These are phyloP conservation scores for Phytophthora quininea DNA, from an alignment of 352 stramenopile species.

Conservation along the genomic window DNA sequence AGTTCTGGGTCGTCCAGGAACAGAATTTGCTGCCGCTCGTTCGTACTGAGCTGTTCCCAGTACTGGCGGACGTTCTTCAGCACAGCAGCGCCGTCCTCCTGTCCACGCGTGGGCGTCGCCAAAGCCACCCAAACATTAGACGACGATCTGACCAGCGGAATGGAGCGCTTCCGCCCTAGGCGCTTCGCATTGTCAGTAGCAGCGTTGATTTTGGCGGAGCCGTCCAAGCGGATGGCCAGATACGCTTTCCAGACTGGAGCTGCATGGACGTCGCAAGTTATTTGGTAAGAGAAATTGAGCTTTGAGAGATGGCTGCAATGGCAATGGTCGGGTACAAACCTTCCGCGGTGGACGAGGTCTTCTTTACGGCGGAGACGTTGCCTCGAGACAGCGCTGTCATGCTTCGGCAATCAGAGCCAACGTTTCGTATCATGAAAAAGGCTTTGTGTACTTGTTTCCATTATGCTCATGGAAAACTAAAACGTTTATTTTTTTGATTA, in stretches of 20 bases:
- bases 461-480: too few species aligned
- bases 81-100: constrained; percentile 17
- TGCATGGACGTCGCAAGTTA: constrained; percentile 14
- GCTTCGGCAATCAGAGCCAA: constrained; percentile 17
- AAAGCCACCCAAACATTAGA: constrained; percentile 31
- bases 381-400: constrained; percentile 20
- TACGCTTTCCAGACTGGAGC: constrained; percentile 78
- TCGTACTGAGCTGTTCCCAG: constrained; percentile 69
- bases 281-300: neutral
- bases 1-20: constrained; percentile 83
- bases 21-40: constrained; percentile 75
- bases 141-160: constrained; percentile 24
- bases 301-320: neutral
- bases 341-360: constrained; percentile 26
- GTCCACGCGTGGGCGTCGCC: constrained; percentile 18
- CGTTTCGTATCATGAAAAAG: neutral
- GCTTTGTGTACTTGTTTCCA: too few species aligned
- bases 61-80: constrained; percentile 53
- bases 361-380: constrained; percentile 36
- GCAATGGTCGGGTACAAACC: constrained; percentile 16
- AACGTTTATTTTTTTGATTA: too few species aligned
- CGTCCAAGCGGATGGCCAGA: constrained; percentile 43
- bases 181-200: neutral
- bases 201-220: constrained; percentile 8
- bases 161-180: constrained; percentile 50